Percentiles rank a stretch among this genome's conserved stretches.
phyloP scores from a whole-genome alignment of 371 early-diverging fungal species.

The Syncephalastrum monosporum region DNA sequence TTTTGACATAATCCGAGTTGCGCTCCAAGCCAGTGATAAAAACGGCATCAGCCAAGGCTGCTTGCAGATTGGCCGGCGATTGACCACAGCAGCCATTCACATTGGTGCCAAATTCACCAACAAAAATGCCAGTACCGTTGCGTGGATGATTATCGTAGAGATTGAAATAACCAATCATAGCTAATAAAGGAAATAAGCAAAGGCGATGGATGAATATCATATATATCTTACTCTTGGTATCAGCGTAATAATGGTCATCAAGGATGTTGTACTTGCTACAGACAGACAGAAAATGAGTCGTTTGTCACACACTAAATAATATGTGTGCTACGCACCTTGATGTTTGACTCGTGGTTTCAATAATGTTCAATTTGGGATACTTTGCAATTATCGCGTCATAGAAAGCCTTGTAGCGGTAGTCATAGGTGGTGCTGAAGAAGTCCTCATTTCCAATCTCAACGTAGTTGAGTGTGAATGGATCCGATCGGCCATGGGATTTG shows the following conservation, averaged over 20 bases:
- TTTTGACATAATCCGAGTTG: slow-evolving; percentile 23
- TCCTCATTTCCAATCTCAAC: slow-evolving; percentile 28
- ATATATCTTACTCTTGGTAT: neutral
- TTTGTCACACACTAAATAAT: no score
- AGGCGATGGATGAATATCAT: no score
- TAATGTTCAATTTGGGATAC: slow-evolving; percentile 19
- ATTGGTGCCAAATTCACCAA: slow-evolving; percentile 29
- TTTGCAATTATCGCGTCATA: slow-evolving; percentile 22
- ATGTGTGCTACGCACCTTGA: neutral
- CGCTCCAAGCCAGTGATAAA: slow-evolving; percentile 27
- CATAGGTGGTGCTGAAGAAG: slow-evolving; percentile 21
- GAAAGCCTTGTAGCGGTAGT: slow-evolving; percentile 23
- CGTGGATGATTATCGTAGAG: slow-evolving; percentile 22
- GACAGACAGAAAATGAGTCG: no score
- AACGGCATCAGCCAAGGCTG: slow-evolving; percentile 26
- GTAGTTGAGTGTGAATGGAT: slow-evolving; percentile 20
- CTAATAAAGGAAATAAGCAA: neutral
- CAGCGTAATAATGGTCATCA: slow-evolving; percentile 25
- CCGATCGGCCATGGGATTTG: slow-evolving; percentile 17
- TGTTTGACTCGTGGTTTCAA: slow-evolving; percentile 14
- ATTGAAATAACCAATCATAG: slow-evolving; percentile 13
- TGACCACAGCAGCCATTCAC: slow-evolving; percentile 18
- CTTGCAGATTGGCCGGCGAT: slow-evolving; percentile 26
- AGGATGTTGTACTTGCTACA: slow-evolving; percentile 6
- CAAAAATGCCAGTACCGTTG: slow-evolving; percentile 18